Base-by-base conservation (phyloP, 768 basidiomycete species). In the Glaciozyma martinii region DNA sequence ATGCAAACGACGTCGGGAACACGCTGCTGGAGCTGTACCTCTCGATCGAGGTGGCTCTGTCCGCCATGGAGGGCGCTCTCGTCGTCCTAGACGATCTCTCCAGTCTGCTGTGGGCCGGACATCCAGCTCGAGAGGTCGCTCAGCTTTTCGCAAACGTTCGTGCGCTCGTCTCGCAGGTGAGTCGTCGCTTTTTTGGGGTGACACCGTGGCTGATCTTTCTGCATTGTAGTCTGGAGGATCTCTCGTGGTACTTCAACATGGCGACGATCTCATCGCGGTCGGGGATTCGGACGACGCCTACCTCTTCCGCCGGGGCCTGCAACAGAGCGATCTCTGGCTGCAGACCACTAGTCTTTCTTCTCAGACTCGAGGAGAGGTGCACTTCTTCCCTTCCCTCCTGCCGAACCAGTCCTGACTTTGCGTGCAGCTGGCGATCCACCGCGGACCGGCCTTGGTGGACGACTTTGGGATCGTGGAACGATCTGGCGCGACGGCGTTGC, bases 331-430 rank as follows among this genome's bases (percentile, higher is more conserved):
- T 29, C 30, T 67, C n/a, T 67, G 66, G 66, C 58, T 67, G 0
- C 61, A 67, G 40, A 67, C 66, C 15, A 46, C 46, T 5, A 59
- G 56, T 18, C 43, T 67, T 37, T 33, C 61, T 7, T 61, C 66
- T 3, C 66, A 67, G 50, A 67, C 62, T 42, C 64, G 61, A 15
- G 66, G 66, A 19, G 65, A 66, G 60, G 65, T 66, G 40, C 9
- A 46, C 19, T 32, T n/a, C 21, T 29, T 29, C 25, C 30, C 32
- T 25, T 37, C 21, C 6, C 37, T 30, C 25, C 10, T 23, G 8
- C 15, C 59, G 47, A n/a, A 7, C 46, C 46, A 3, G 46, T 25
- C 13, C 25, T 50, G 25, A 50, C 49, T 0, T 54, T 6, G 16
- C 25, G 27, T 3, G 25, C 43, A 67, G 66, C 32, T 67, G 43